Conservation (phyloP, 345 rosid species). For the Eucalyptus rudis region DNA sequence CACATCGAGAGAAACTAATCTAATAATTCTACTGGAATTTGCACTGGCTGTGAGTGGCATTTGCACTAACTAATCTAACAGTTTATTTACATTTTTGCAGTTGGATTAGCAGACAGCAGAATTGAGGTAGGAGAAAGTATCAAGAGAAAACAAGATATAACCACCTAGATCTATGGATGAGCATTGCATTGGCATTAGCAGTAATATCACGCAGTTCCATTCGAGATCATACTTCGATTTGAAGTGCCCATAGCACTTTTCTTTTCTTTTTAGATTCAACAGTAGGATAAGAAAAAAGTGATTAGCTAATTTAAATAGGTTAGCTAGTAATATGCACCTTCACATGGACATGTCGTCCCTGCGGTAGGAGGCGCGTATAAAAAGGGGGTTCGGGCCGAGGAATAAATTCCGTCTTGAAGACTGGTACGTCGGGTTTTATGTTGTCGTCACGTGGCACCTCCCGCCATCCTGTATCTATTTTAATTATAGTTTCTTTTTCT, state of each 20-base stretch:
- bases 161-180: neutral
- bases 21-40: neutral
- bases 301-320: too few relatives aligned
- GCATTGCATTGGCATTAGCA: neutral
- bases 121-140: neutral
- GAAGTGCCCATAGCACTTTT: neutral
- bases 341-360: too few relatives aligned
- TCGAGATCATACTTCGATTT: neutral
- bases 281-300: neutral
- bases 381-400: too few relatives aligned
- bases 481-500: too few relatives aligned
- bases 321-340: too few relatives aligned
- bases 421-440: too few relatives aligned
- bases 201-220: neutral
- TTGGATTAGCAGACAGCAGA: neutral
- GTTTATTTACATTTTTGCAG: neutral
- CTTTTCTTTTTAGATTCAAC: neutral
- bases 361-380: too few relatives aligned
- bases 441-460: too few relatives aligned
- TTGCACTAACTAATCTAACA: neutral
- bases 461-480: too few relatives aligned
- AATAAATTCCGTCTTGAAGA: too few relatives aligned
- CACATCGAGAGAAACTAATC: neutral
- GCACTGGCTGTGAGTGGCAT: neutral
- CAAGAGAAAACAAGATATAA: neutral